Evolutionary conservation across 139 green algal genomes (phyloP), one percentile per base, ranked within the genome.

Genomic region (Spirogloea muscicola): DNA sequence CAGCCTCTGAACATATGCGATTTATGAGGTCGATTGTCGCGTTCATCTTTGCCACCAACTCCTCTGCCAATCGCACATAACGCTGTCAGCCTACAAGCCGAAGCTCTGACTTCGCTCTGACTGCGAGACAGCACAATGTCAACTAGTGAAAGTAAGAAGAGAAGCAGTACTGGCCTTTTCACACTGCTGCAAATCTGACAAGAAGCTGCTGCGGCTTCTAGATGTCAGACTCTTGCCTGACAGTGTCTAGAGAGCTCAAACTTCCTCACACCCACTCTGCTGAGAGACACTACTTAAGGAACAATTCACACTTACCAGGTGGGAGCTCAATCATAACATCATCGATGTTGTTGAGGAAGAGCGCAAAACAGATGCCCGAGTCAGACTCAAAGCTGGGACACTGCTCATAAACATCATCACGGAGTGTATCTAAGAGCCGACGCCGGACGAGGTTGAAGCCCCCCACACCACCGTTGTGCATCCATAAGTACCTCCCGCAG

Each of bases 381-480:
- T 98, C 93, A 0, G 87, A 94, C 80, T 97, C 90, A 84, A 98
- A 97, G 37, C 77, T 90, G 65, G 89, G 85, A 58, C 96, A 87
- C 4, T 85, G 69, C 81, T 97, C 89, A 84, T 96, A 98, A 0
- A 91, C 91, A n/a, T 84, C 87, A 73, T 96, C 91, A 9, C 77
- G 86, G 40, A 98, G 84, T 31, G 57, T 48, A n/a, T 67, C 66
- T 58, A 97, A 81, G 61, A 97, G 80, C 2, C 57, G n/a, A 16
- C 93, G 82, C 4, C 88, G 82, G 40, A 97, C 91, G 48, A 84
- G 69, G 73, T 73, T 80, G 77, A 97, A 97, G 1, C 89, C 88
- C 1, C 84, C 93, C 13, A 98, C 83, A 9, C 95, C 90, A 5
- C 93, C 93, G 74, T 98, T 98, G 89, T 98, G 93, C 93, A 97